Evolutionary conservation across 2,329 filamentous ascomycete genomes (phyloP), one percentile per base, ranked within the genome.

Genomic region (Alternaria longipes): DNA sequence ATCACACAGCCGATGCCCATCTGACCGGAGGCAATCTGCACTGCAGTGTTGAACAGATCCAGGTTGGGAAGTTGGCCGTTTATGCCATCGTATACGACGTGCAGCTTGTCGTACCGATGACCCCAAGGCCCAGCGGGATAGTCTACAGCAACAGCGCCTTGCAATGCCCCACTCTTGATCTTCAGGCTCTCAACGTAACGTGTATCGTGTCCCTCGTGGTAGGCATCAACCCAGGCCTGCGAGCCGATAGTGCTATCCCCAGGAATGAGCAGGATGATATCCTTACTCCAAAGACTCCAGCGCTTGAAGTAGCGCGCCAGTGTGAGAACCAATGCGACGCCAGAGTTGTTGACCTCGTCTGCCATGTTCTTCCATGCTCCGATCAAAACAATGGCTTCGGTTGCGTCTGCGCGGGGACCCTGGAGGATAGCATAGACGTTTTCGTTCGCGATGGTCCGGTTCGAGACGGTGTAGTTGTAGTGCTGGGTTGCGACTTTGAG

Each of bases 271-370:
- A 99, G 89, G 60, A 99, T 94, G 68, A 99, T 97, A 78, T 99
- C 95, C 80, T 99, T 99, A 60, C 94, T 97, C 95, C 95, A 99
- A 28, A 99, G 85, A 54, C 93, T 97, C 95, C 95, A 99, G 69
- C 91, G 88, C 80, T 96, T 97, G 82, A 99, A 98, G 80, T 99
- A 99, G 67, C 95, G 88, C 28, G 93, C 92, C 68, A 99, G 81
- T 0, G 94, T 94, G 71, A 99, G 82, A 2, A 93, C 90, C 32
- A 99, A 85, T 8, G 93, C 90, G 6, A 99, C 89, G 18, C 94
- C 95, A 63, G 94, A 95, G 65, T 90, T 86, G 80, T 99, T 99
- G 69, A 94, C 81, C 68, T 90, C 85, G 26, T 87, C 89, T 56
- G 92, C 87, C 69, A 91, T 90, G 68, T 94, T 97, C 75, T 85